Evolutionary conservation across 2,329 filamentous ascomycete genomes (phyloP), one percentile per base, ranked within the genome.

Genomic region (Botrytis sinoallii): DNA sequence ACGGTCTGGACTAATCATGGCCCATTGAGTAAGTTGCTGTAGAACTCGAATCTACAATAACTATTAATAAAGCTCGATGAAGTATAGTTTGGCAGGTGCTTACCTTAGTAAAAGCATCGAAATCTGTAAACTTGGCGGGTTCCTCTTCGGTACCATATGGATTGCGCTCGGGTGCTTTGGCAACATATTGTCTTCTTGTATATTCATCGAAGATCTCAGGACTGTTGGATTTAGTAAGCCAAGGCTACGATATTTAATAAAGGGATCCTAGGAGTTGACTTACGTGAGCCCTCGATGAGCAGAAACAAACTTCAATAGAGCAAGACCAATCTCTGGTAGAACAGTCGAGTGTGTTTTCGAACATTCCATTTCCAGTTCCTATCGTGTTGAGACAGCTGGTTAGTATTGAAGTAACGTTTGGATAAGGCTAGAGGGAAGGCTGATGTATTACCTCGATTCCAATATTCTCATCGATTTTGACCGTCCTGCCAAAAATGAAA

Each of bases 251-350:
- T 57, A 32, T 52, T 22, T 29, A 40, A 38, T 16, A 60, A n/a
- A 57, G 22, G 72, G 69, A 66, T 48, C n/a, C 44, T 68, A 48
- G 25, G 61, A 38, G 52, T 29, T 5, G 75, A 87, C 93, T 77
- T 88, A 97, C 94, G 92, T 97, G 66, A 98, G 86, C 76, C 95
- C 95, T 76, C 95, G 92, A 85, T 98, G 94, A 75, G 95, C 97
- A 46, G 96, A 98, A 68, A 98, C 91, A 81, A 92, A 94, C 87
- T 98, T 98, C 74, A 98, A 89, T 32, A 98, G 86, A 72, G 92
- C 90, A 64, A 99, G 87, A 52, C 94, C 95, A 78, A 98, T 93
- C 73, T 95, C 90, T 75, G 92, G 85, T 29, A 99, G 86, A 76
- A 91, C 88, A 63, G 89, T 88, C 1, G 95, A 97, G 46, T 90